Evolutionary conservation across 1,284 basidiomycete species (phyloP).

Genomic region (Leccinum brunneo-olivaceum): DNA sequence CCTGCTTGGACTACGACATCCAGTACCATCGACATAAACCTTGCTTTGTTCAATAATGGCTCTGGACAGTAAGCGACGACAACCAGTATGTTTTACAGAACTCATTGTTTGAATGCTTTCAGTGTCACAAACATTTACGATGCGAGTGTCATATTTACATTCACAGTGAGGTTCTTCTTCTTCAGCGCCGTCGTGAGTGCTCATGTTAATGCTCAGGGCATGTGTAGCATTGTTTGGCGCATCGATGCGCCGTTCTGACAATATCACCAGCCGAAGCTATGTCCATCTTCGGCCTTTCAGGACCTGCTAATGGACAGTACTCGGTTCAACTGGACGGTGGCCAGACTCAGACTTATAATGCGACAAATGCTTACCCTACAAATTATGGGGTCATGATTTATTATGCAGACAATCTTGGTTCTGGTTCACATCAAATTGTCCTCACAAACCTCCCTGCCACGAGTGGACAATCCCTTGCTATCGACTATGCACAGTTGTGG

Average conservation of each 20-base stretch:
- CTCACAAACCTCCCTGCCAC: constrained; percentile 24
- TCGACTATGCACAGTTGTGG: constrained; percentile 26
- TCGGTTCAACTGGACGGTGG: constrained; percentile 23
- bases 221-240: not conserved
- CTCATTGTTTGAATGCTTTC: not conserved
- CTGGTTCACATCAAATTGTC: constrained; percentile 24
- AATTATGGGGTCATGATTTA: constrained; percentile 25
- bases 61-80: constrained; percentile 30
- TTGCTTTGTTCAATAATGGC: constrained; percentile 22
- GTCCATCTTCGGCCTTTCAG: constrained; percentile 24
- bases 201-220: constrained; percentile 20
- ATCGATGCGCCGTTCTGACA: constrained; percentile 1
- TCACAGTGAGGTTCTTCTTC: constrained; percentile 20
- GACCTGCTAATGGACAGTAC: constrained; percentile 26
- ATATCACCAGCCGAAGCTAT: constrained; percentile 22
- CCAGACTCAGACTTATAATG: constrained; percentile 19
- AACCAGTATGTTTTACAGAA: not conserved
- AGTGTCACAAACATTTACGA: constrained; percentile 24
- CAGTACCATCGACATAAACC: constrained; percentile 8
- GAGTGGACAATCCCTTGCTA: constrained; percentile 14
- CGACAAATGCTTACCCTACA: constrained; percentile 16
- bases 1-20: constrained; percentile 21
- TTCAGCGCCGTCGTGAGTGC: not conserved
- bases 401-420: constrained; percentile 30
- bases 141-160: constrained; percentile 26